Evolutionary conservation across 164 flowering plant genomes (phyloP), one percentile per base, ranked within the genome.

Genomic region (Warburgia ugandensis): DNA sequence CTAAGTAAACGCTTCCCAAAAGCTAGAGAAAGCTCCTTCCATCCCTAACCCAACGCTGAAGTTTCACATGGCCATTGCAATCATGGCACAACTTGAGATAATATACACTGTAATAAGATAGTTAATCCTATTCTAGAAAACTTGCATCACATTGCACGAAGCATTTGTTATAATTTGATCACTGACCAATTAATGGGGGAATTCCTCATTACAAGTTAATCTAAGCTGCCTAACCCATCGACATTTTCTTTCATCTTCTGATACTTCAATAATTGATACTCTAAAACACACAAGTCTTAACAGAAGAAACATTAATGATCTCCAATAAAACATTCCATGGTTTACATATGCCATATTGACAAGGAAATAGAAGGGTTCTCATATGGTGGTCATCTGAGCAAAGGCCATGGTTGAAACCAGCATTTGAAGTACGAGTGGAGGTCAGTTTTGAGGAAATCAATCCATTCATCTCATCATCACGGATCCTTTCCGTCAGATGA

Each of bases 41-140:
- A 38, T n/a, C 19, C 42, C 42, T 38, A 25, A 45, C 33, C n/a
- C 30, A 26, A 25, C 16, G 49, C 49, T 22, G 32, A 27, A 9
- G 19, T 39, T 14, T 52, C 55, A 52, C 55, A 52, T 52, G 55
- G 33, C 31, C 16, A 26, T 38, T 28, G n/a, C 46, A 38, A 38
- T 52, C 55, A 52, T 52, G 29, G 3, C 31, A 21, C 55, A 52
- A 39, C 33, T 52, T 52, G 32, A 39, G 45, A 52, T 52, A 13
- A 48, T 28, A 13, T 38, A 37, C 19, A 31, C 20, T 30, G 19
- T 4, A 14, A 17, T 27, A 46, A n/a, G 8, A 19, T 13, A 6
- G 14, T 8, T 43, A 43, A 43, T 43, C 46, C 27, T 5, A 43
- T 10, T 43, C 22, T 27, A 9, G 31, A 19, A 48, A 6, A 5